These are phyloP conservation scores for Diaporthe humulicola DNA, from an alignment of 2,329 filamentous ascomycete species.

Conservation along the genomic window DNA sequence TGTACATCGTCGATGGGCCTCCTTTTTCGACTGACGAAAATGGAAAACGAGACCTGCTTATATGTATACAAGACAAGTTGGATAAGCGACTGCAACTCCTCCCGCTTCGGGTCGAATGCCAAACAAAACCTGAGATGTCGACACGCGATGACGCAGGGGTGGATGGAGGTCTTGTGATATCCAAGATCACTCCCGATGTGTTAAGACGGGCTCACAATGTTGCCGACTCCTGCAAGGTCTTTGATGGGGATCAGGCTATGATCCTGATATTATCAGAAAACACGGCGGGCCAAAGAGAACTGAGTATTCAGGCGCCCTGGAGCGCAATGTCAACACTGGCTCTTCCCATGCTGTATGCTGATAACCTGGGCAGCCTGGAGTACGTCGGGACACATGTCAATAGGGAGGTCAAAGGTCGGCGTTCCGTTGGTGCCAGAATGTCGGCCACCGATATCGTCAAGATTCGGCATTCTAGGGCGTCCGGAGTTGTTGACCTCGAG, in stretches of 20 bases:
- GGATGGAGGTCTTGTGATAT: slow-evolving; percentile 44
- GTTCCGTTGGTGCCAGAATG: slow-evolving; percentile 60
- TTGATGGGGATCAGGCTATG: slow-evolving; percentile 75
- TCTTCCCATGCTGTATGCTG: slow-evolving; percentile 70
- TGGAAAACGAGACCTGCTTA: slow-evolving; percentile 67
- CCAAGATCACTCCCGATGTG: slow-evolving; percentile 61
- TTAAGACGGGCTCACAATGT: slow-evolving; percentile 75
- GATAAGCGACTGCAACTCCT: slow-evolving; percentile 78
- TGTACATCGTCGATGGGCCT: slow-evolving; percentile 77
- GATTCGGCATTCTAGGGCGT: slow-evolving; percentile 69
- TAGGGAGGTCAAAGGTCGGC: slow-evolving; percentile 63
- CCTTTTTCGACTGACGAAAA: slow-evolving; percentile 66
- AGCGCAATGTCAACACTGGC: slow-evolving; percentile 76
- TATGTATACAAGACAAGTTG: slow-evolving; percentile 78
- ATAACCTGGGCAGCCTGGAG: slow-evolving; percentile 72
- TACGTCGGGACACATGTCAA: slow-evolving; percentile 65
- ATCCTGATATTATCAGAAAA: slow-evolving; percentile 79
- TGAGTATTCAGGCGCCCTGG: slow-evolving; percentile 84
- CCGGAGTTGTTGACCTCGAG: slow-evolving; percentile 75
- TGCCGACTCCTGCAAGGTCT: slow-evolving; percentile 79
- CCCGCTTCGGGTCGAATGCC: slow-evolving; percentile 69
- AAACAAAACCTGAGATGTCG: slow-evolving; percentile 48
- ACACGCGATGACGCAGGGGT: slow-evolving; percentile 43
- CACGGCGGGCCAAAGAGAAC: slow-evolving; percentile 71
- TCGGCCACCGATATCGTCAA: slow-evolving; percentile 62